phyloP scores from a whole-genome alignment of 1,139 yeast species.

The Geotrichum australiense region DNA sequence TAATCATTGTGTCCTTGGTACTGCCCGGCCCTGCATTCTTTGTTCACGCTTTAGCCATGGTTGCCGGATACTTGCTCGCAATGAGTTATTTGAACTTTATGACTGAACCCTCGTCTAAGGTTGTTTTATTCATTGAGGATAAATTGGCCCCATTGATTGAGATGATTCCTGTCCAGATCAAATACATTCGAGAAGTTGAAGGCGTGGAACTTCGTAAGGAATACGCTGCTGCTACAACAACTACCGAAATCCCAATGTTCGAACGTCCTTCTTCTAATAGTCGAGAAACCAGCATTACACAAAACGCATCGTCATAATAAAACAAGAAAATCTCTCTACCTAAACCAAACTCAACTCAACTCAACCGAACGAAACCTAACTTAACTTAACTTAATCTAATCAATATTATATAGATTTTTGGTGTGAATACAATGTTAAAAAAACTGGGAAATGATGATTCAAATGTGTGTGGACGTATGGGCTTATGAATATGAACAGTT shows the following conservation, averaged over 20 bases:
- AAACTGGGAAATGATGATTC: no score
- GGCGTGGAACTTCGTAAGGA: constrained; percentile 40
- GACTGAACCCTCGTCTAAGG: constrained; percentile 58
- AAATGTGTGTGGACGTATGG: no score
- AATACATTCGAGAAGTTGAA: constrained; percentile 51
- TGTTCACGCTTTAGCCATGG: constrained; percentile 58
- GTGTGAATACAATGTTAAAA: no score
- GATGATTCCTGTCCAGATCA: constrained; percentile 48
- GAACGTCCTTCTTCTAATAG: constrained; percentile 1
- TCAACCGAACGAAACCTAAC: no score
- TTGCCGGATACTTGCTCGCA: constrained; percentile 50
- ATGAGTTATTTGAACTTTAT: constrained; percentile 49
- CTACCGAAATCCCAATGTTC: constrained; percentile 2
- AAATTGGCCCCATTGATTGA: constrained; percentile 46
- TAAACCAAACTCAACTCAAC: no score
- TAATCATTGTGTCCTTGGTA: constrained; percentile 45
- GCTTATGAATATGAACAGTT: no score
- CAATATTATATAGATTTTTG: no score
- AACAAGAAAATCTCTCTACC: background rate
- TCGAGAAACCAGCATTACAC: no score
- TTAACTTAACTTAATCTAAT: no score
- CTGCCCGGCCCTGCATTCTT: constrained; percentile 59
- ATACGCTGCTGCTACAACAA: constrained; percentile 3
- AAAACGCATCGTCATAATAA: background rate
- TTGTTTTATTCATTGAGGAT: constrained; percentile 59